A percentile compares a stretch with the other conserved stretches of the same genome.
phyloP scores from a whole-genome alignment of 768 basidiomycete genomes.

The Pleurotus ostreatus region DNA sequence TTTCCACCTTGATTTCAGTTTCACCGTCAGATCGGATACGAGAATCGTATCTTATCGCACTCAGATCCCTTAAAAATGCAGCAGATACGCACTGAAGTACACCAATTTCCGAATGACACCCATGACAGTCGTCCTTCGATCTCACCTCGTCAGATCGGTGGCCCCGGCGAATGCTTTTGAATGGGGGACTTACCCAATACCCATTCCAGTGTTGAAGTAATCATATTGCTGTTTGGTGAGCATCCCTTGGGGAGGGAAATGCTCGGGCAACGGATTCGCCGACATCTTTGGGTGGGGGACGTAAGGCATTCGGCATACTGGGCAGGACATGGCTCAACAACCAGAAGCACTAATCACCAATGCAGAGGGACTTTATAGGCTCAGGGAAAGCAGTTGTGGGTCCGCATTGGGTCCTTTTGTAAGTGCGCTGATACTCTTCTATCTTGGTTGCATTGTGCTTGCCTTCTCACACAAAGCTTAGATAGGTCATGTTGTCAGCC shows the following conservation, averaged over 20 bases:
- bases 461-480: too few relatives aligned
- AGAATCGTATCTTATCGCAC: not conserved
- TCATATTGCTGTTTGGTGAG: constrained; percentile 12
- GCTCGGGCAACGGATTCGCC: constrained; percentile 10
- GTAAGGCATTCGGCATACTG: constrained; percentile 23
- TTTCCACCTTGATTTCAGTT: not conserved
- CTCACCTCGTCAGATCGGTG: not conserved
- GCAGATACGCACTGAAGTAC: not conserved
- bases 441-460: too few relatives aligned
- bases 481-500: too few relatives aligned
- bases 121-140: not conserved
- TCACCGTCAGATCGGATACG: not conserved
- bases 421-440: too few relatives aligned
- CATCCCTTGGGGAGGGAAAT: constrained; percentile 14
- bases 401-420: too few relatives aligned
- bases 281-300: constrained; percentile 12
- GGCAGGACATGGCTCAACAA: constrained; percentile 16
- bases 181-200: constrained; percentile 1
- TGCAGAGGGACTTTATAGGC: too few relatives aligned
- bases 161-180: not conserved
- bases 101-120: not conserved
- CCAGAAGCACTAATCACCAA: too few relatives aligned
- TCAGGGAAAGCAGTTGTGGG: too few relatives aligned
- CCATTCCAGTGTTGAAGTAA: constrained; percentile 15
- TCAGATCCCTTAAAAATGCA: too few relatives aligned